Base-by-base conservation (phyloP, 2,329 filamentous ascomycete species). In the Sporothrix protearum region DNA sequence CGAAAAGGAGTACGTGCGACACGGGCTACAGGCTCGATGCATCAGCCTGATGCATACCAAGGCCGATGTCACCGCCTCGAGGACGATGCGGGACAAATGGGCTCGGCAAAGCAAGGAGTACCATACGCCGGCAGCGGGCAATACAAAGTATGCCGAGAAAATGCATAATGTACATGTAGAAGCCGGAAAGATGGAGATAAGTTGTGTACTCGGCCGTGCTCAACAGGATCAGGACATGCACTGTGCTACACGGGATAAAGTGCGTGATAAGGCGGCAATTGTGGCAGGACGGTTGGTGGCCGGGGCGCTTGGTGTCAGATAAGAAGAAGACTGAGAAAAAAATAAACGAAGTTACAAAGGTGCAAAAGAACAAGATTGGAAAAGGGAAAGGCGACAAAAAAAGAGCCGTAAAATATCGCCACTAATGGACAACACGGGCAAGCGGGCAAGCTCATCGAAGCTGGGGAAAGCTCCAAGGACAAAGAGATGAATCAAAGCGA, bases 11-110 rank as follows among this genome's bases (percentile, higher is more conserved):
- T 12, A 63, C 61, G 39, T 64, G 30, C 22, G 39, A 53, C 42
- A 33, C 64, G 64, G 64, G 45, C 2, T 30, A 45, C 36, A 45
- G 33, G n/a, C 49, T n/a, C n/a, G 47, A 55, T 55, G 47, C 30
- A 53, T 68, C 66, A 30, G n/a, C 33, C 19, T 7, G 49, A 68
- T 55, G 66, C 49, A 25, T n/a, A 55, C 49, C 66, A 68, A 68
- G 33, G 28, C 49, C 66, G 30, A 42, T 55, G 66, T 68, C 49
- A 68, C 66, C 66, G 49, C 66, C 22, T 30, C n/a, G 30, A 42
- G 49, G 45, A 39, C 45, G n/a, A 68, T 68, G 66, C 30, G 66
- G 49, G 33, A 68, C 47, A 69, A 59, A 57, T 42, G 14, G 30
- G 47, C 9, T 42, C 49, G 64, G 16, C 47, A 53, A 51, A n/a